These are phyloP conservation scores for Phallus indusiatus DNA, from an alignment of 768 basidiomycete species.

Conservation along the genomic window DNA sequence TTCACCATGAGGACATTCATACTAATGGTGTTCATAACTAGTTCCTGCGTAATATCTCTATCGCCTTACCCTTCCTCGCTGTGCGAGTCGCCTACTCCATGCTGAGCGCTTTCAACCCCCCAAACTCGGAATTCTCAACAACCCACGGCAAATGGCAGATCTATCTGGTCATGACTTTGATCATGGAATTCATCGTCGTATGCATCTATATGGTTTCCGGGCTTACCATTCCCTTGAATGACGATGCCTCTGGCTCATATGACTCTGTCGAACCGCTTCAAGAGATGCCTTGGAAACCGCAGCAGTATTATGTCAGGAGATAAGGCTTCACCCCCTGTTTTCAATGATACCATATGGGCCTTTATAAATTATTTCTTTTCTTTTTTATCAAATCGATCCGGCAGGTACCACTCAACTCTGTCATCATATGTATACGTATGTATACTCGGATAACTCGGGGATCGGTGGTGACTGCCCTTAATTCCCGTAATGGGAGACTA, in stretches of 20 bases:
- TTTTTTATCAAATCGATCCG: no score
- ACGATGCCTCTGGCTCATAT: constrained; percentile 10
- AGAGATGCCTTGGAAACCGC: not conserved
- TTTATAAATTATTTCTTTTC: no score
- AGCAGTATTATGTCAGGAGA: not conserved
- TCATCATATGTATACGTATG: no score
- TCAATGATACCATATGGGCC: no score
- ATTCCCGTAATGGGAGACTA: not conserved
- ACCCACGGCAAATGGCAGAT: constrained; percentile 42
- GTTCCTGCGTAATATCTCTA: constrained; percentile 47
- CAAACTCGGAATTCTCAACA: constrained; percentile 21
- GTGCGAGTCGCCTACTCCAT: constrained; percentile 50
- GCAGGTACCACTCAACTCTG: no score
- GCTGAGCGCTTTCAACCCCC: constrained; percentile 45
- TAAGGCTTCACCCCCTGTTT: no score
- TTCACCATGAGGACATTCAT: not conserved
- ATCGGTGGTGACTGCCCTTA: not conserved
- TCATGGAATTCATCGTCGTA: constrained; percentile 50
- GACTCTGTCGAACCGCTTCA: not conserved
- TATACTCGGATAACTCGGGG: no score
- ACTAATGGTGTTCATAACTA: constrained; percentile 17
- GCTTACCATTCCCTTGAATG: constrained; percentile 15
- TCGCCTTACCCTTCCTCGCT: constrained; percentile 54
- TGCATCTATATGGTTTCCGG: constrained; percentile 32
- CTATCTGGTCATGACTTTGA: constrained; percentile 47